Conservation (phyloP, 257 asterid species). For the Solanum corneliomulleri region DNA sequence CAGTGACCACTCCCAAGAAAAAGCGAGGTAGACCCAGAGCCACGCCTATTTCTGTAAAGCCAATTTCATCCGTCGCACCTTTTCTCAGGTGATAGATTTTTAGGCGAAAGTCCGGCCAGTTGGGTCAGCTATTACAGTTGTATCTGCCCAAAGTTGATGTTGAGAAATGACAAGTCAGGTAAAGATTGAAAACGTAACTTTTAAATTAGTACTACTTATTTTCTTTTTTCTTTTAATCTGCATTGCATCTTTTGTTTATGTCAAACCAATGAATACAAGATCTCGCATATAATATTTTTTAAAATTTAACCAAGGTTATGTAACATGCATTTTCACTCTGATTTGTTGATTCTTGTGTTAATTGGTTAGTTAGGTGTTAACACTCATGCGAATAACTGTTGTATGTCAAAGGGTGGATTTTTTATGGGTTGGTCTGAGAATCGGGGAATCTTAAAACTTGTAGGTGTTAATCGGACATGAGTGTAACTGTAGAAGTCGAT, state of each 20-base stretch:
- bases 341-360: not conserved
- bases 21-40: slow-evolving; percentile 76
- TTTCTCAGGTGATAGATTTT: slow-evolving; percentile 75
- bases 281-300: not conserved
- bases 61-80: slow-evolving; percentile 67
- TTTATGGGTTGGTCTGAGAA: not conserved
- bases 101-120: not conserved
- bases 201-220: not conserved
- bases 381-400: not conserved
- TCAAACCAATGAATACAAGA: not conserved
- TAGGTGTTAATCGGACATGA: not conserved
- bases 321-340: not conserved
- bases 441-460: not conserved
- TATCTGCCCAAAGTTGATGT: slow-evolving; percentile 35
- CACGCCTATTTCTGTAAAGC: slow-evolving; percentile 51
- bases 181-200: not conserved
- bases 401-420: not conserved
- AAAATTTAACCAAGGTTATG: not conserved
- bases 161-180: slow-evolving; percentile 23
- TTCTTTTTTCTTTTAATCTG: not conserved
- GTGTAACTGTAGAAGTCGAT: not conserved
- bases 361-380: not conserved
- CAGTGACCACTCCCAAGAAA: slow-evolving; percentile 28
- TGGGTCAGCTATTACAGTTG: slow-evolving; percentile 30
- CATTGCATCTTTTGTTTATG: not conserved